These are phyloP conservation scores for Galerina marginata DNA, from an alignment of 768 basidiomycete genomes.

Conservation along the genomic window DNA sequence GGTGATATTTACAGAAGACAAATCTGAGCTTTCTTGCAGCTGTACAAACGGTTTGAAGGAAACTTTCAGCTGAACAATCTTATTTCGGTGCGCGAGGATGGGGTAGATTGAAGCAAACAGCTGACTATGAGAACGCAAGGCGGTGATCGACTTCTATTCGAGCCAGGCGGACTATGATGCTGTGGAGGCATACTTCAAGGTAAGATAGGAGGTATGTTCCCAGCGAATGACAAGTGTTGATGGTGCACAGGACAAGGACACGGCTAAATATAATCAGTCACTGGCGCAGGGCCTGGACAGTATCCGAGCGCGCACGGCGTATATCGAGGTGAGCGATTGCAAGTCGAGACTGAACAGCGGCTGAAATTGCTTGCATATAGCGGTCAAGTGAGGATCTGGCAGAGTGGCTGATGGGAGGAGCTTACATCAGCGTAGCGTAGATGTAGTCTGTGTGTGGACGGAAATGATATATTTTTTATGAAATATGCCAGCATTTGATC, in stretches of 20 bases:
- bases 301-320: slow-evolving; percentile 63
- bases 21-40: slow-evolving; percentile 35
- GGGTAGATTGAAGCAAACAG: too few relatives aligned
- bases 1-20: background rate
- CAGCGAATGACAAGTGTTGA: slow-evolving; percentile 19
- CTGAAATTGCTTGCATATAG: too few relatives aligned
- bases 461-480: slow-evolving; percentile 6
- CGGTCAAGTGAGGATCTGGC: background rate
- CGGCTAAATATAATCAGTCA: slow-evolving; percentile 67
- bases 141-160: slow-evolving; percentile 51
- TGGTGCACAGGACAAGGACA: slow-evolving; percentile 61
- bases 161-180: slow-evolving; percentile 68
- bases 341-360: too few relatives aligned
- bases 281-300: slow-evolving; percentile 73
- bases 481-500: slow-evolving; percentile 74
- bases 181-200: slow-evolving; percentile 78
- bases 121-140: too few relatives aligned
- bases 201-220: slow-evolving; percentile 32
- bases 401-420: slow-evolving; percentile 28
- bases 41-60: slow-evolving; percentile 73
- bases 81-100: slow-evolving; percentile 45
- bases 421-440: slow-evolving; percentile 31
- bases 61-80: slow-evolving; percentile 64
- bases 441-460: slow-evolving; percentile 1
- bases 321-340: slow-evolving; percentile 56